Percentiles rank a stretch among this genome's conserved stretches.
phyloP scores from a whole-genome alignment of 2,329 filamentous ascomycete genomes.

The Drechslerella stenobrocha region DNA sequence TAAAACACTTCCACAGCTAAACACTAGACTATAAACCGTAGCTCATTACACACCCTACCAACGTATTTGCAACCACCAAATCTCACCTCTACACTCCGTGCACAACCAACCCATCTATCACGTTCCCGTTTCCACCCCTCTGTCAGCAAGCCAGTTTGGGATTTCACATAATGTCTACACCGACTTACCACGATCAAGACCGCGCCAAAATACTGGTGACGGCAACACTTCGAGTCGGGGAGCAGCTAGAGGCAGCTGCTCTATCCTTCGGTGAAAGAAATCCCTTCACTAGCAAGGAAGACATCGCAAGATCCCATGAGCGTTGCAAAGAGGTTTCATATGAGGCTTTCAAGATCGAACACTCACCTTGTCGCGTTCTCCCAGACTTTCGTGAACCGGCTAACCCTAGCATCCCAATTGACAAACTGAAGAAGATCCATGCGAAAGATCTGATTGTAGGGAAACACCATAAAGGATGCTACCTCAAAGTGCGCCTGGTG shows the following conservation, averaged over 20 bases:
- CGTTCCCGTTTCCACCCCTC: neutral
- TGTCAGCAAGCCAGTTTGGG: neutral
- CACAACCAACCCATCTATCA: neutral
- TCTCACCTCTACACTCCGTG: neutral
- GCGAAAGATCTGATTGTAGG: conserved; percentile 29
- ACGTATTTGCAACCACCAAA: too few relatives aligned
- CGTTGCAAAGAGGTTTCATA: neutral
- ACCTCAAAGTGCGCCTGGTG: conserved; percentile 18
- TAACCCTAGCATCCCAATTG: conserved; percentile 19
- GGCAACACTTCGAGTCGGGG: conserved; percentile 4
- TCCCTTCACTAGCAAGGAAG: conserved; percentile 11
- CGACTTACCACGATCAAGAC: conserved; percentile 7
- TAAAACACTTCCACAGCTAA: too few relatives aligned
- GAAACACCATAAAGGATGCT: conserved; percentile 18
- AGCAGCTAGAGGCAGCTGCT: conserved; percentile 1
- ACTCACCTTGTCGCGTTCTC: conserved; percentile 8
- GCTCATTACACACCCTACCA: too few relatives aligned
- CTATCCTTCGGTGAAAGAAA: conserved; percentile 13
- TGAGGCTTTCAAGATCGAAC: conserved; percentile 1
- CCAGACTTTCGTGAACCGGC: conserved; percentile 28
- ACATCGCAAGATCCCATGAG: neutral
- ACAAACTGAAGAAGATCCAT: conserved; percentile 37
- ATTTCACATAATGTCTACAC: conserved; percentile 11
- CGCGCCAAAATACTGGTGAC: neutral
- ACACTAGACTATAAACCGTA: too few relatives aligned